phyloP scores from a whole-genome alignment of 2,329 filamentous ascomycete species.

The Periglandula ipomoeae region DNA sequence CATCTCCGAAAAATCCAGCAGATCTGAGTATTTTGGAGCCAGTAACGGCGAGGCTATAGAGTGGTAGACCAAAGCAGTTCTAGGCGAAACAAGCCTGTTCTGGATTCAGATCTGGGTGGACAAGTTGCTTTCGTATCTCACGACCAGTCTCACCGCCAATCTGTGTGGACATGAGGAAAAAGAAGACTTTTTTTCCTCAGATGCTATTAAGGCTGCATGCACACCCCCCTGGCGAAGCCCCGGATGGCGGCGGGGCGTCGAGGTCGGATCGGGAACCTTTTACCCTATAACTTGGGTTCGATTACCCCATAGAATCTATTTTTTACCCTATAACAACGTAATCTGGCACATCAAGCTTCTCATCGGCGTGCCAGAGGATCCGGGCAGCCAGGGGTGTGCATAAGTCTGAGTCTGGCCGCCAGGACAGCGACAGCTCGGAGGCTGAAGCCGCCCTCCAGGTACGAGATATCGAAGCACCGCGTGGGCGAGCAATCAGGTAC shows the following conservation, averaged over 20 bases:
- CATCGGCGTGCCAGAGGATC: neutral
- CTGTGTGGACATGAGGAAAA: neutral
- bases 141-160: too few relatives aligned
- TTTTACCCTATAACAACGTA: slow-evolving; percentile 23
- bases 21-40: too few relatives aligned
- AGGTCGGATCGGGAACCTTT: slow-evolving; percentile 7
- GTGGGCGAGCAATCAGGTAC: too few relatives aligned
- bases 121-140: too few relatives aligned
- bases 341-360: slow-evolving; percentile 11
- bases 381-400: too few relatives aligned
- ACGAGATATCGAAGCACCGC: neutral
- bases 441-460: neutral
- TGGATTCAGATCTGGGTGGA: neutral
- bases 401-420: neutral
- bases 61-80: too few relatives aligned
- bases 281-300: slow-evolving; percentile 11
- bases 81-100: neutral
- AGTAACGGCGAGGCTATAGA: too few relatives aligned
- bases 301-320: slow-evolving; percentile 12
- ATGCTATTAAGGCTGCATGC: slow-evolving; percentile 4
- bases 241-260: neutral
- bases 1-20: neutral
- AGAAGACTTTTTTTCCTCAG: neutral
- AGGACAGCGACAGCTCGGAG: neutral
- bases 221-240: neutral